Evolutionary conservation across 129 eudicot species (phyloP).

Genomic region (Flaveria brownii): DNA sequence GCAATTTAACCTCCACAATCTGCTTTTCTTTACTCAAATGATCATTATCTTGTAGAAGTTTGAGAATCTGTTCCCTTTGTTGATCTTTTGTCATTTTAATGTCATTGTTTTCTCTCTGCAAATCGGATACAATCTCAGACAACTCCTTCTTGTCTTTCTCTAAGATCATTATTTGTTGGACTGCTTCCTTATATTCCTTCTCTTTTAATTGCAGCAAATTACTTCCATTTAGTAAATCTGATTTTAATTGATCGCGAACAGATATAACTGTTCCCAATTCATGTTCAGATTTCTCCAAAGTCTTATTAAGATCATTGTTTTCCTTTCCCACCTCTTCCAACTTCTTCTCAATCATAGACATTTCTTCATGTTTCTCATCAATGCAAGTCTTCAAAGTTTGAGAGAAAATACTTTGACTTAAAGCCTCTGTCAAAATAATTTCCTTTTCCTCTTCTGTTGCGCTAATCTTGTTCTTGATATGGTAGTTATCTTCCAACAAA

Average conservation of each 20-base stretch:
- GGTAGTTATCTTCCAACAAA: slow-evolving; percentile 34
- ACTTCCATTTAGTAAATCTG: slow-evolving; percentile 44
- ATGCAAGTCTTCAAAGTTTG: slow-evolving; percentile 44
- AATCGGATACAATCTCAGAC: slow-evolving; percentile 35
- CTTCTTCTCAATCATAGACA: slow-evolving; percentile 37
- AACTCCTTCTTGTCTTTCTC: slow-evolving; percentile 54
- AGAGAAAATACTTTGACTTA: slow-evolving; percentile 47
- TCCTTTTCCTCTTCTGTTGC: slow-evolving; percentile 51
- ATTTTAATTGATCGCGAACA: slow-evolving; percentile 41
- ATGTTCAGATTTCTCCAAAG: slow-evolving; percentile 50
- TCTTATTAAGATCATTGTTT: slow-evolving; percentile 48
- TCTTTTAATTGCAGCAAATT: slow-evolving; percentile 45
- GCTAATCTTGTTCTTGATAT: slow-evolving; percentile 40
- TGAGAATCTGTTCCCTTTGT: slow-evolving; percentile 43
- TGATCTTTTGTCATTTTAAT: slow-evolving; percentile 37
- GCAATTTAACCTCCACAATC: slow-evolving; percentile 41
- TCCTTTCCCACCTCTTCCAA: slow-evolving; percentile 49
- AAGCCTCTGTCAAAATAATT: slow-evolving; percentile 39
- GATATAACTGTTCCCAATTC: slow-evolving; percentile 43
- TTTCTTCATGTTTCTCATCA: slow-evolving; percentile 49
- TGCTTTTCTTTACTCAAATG: slow-evolving; percentile 41
- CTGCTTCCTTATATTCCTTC: slow-evolving; percentile 56
- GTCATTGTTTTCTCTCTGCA: slow-evolving; percentile 41
- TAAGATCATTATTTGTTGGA: slow-evolving; percentile 29
- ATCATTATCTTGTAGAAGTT: slow-evolving; percentile 47